Percentiles rank a stretch among this genome's conserved stretches.
Evolutionary conservation across 345 rosid genomes (phyloP).

Genomic region (Cardamine chenopodiifolia): DNA sequence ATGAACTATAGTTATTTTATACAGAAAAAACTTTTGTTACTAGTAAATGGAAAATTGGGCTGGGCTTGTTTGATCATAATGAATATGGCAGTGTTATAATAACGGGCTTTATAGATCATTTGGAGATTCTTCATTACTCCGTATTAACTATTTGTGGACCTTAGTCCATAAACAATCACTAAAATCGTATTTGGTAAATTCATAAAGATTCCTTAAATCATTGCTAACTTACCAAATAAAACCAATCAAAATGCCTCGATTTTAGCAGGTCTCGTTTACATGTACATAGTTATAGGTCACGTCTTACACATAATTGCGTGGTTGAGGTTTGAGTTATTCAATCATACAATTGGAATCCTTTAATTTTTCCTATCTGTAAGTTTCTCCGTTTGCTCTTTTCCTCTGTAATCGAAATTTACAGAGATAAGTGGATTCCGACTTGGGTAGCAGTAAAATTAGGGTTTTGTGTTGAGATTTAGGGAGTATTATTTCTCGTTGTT

Average conservation of each 20-base stretch:
- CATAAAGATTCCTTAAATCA: constrained; percentile 12
- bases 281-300: too few species aligned
- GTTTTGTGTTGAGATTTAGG: not conserved
- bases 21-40: not conserved
- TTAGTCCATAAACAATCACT: not conserved
- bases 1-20: not conserved
- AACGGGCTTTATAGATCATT: not conserved
- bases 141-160: not conserved
- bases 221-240: not conserved
- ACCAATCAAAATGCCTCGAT: not conserved
- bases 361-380: constrained; percentile 1
- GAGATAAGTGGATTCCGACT: not conserved
- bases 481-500: not conserved
- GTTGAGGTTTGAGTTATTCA: not conserved
- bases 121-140: not conserved
- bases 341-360: not conserved
- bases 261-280: not conserved
- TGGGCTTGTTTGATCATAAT: not conserved
- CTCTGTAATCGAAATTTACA: not conserved
- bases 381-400: not conserved
- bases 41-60: not conserved
- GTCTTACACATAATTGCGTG: too few species aligned
- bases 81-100: not conserved
- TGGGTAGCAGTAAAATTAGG: not conserved
- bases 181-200: not conserved